Evolutionary conservation across 352 stramenopile genomes (phyloP), one percentile per base, ranked within the genome.

Genomic region (Globisporangium mamillatum): DNA sequence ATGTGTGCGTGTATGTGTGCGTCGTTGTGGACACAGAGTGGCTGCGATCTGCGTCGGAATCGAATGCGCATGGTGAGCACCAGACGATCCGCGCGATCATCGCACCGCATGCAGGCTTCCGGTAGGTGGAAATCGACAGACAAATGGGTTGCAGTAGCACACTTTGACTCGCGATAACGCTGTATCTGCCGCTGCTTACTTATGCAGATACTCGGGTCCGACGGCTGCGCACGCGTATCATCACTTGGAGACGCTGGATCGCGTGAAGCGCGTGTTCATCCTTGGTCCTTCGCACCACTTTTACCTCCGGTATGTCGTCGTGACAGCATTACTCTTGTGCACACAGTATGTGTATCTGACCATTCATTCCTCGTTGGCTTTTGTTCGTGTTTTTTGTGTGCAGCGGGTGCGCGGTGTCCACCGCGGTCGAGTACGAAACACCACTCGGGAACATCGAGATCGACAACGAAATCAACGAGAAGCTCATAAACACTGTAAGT

Each of bases 221-320:
- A 99, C 95, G 3, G 95, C 96, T 3, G 97, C 95, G 25, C 96
- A 92, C 76, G 96, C 93, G 55, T 99, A 98, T 75, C 78, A 93
- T 57, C 86, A 97, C 29, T 58, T 99, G 34, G 67, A 89, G 41
- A 72, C 92, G n/a, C 69, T 91, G 41, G 73, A 86, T 32, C 69
- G 73, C 59, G 75, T 95, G 34, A 86, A 88, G 66, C 91, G 81
- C 58, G 83, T 95, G 55, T 96, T 98, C 64, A 95, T 98, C 63
- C 79, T 99, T 8, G 96, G 98, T 18, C 96, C 97, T 25, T 98
- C 92, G 53, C 97, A 99, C 79, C 96, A 99, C 75, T 95, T 98
- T 20, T 98, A 98, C 77, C 74, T 99, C 59, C 79, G 80, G 85
- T 91, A 90, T 46, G 75, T 52, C 44, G 9, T 22, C 7, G 3